phyloP scores from a whole-genome alignment of 331 rosid genomes.

The Arachis monticola region DNA sequence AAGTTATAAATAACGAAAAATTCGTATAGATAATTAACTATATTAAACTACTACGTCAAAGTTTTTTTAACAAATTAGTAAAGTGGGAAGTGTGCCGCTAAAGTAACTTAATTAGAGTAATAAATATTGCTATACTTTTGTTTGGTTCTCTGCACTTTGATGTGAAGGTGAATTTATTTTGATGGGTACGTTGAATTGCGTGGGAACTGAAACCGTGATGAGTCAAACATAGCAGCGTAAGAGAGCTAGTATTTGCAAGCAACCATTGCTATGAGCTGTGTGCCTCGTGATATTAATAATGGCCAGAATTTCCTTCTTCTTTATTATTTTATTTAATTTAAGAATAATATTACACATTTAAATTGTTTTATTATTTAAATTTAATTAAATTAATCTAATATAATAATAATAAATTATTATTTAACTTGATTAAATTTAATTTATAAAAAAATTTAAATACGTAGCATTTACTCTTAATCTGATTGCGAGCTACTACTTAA shows the following conservation, averaged over 20 bases:
- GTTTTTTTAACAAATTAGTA: not conserved
- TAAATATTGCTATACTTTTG: not conserved
- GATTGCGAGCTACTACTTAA: too few relatives aligned
- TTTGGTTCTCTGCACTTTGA: constrained; percentile 22
- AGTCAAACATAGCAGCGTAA: constrained; percentile 40
- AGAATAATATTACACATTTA: too few relatives aligned
- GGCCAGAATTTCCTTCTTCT: constrained; percentile 5
- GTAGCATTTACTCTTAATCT: too few relatives aligned
- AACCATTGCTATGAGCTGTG: constrained; percentile 32
- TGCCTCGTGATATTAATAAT: constrained; percentile 30
- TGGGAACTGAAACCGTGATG: not conserved
- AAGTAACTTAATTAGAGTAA: constrained; percentile 32
- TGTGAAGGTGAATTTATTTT: constrained; percentile 5
- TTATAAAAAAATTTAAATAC: too few relatives aligned
- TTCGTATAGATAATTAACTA: too few relatives aligned
- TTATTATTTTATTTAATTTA: constrained; percentile 9
- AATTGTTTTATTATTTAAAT: too few relatives aligned
- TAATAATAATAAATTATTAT: too few relatives aligned
- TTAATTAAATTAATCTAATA: too few relatives aligned
- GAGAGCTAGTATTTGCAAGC: not conserved
- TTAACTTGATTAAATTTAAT: too few relatives aligned
- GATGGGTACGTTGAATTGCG: constrained; percentile 41
- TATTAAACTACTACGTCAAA: too few relatives aligned
- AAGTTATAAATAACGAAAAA: too few relatives aligned
- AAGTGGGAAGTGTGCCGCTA: constrained; percentile 15